Evolutionary conservation across 345 rosid genomes (phyloP).

Genomic region (Kernera saxatilis): DNA sequence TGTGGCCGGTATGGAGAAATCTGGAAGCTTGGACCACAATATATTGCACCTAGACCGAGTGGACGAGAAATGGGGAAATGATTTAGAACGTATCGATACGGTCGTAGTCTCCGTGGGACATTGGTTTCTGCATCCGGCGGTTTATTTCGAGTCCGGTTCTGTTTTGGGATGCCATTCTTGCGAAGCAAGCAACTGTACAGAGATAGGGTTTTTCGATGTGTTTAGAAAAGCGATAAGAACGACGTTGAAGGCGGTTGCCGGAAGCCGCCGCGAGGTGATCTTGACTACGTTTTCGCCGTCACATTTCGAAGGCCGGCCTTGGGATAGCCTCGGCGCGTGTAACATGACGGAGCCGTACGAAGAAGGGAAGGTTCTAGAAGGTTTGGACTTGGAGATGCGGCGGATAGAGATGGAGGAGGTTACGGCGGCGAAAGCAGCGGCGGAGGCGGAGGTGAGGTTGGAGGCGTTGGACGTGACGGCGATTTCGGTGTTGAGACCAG

Average conservation of each 20-base stretch:
- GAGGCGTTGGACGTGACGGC: conserved; percentile 71
- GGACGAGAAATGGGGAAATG: conserved; percentile 79
- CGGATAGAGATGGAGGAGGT: conserved; percentile 59
- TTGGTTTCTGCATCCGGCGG: conserved; percentile 93
- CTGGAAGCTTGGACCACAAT: conserved; percentile 68
- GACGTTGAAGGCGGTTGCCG: conserved; percentile 41
- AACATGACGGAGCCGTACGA: conserved; percentile 63
- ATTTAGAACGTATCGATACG: conserved; percentile 49
- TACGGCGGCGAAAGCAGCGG: conserved; percentile 38
- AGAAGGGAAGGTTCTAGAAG: conserved; percentile 63
- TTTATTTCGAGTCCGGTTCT: conserved; percentile 56
- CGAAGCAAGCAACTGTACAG: conserved; percentile 60
- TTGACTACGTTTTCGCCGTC: conserved; percentile 82
- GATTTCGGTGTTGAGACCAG: conserved; percentile 66
- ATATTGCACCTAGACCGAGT: conserved; percentile 56
- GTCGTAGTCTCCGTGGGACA: conserved; percentile 77
- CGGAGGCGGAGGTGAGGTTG: conserved; percentile 35
- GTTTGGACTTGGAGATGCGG: conserved; percentile 73
- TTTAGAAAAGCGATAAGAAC: conserved; percentile 72
- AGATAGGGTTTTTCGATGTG: conserved; percentile 71
- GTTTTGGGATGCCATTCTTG: conserved; percentile 86
- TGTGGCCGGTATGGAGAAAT: conserved; percentile 76
- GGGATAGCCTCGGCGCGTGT: conserved; percentile 94
- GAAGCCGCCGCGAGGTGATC: conserved; percentile 37
- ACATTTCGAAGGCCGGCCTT: conserved; percentile 84